Base-by-base conservation (phyloP, 106 monocot genomes). In the Dendrobium huoshanense region DNA sequence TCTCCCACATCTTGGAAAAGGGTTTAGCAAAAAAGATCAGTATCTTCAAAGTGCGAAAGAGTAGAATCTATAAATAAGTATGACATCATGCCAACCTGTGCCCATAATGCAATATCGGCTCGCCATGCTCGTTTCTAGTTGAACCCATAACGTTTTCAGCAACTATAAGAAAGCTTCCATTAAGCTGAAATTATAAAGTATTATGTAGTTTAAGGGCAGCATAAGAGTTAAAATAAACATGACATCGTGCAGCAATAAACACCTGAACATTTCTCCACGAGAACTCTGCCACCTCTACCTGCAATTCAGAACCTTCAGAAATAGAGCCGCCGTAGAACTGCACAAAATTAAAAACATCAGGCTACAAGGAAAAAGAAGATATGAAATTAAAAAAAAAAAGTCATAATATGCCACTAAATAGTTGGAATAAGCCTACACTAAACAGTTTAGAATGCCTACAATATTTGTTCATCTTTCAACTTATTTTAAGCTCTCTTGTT, bases 211-310 rank as follows among this genome's bases (percentile, higher is more conserved):
- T 11, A 33, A 78, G 40, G 49, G 25, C 19, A 4, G 44, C 27
- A 70, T 42, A 75, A 58, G 65, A 9, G 75, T 44, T 19, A 72
- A 31, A 24, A 64, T 64, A 22, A 24, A 64, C 22, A 64, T 4
- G 64, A 24, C 22, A 64, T 17, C 13, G 10, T 51, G n/a, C 25
- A 74, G 49, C 65, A 61, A 79, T 41, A 68, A 49, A 10, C 89
- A 98, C 97, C 94, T 91, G 70, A 27, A 98, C 97, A 85, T 98
- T 79, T 83, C 82, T 88, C 94, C 97, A 98, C 24, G 84, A 82
- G 86, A 98, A 94, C 64, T 94, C 97, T 68, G 97, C 94, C 55
- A 98, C 91, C 82, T 98, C 97, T 76, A 98, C 48, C 85, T 94
- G 94, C 83, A 98, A 82, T 77, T 98, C 97, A 56, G 97, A 98